Evolutionary conservation across 1,139 yeast genomes (phyloP), one percentile per base, ranked within the genome.

Genomic region (Sugiyamaella paludigena): DNA sequence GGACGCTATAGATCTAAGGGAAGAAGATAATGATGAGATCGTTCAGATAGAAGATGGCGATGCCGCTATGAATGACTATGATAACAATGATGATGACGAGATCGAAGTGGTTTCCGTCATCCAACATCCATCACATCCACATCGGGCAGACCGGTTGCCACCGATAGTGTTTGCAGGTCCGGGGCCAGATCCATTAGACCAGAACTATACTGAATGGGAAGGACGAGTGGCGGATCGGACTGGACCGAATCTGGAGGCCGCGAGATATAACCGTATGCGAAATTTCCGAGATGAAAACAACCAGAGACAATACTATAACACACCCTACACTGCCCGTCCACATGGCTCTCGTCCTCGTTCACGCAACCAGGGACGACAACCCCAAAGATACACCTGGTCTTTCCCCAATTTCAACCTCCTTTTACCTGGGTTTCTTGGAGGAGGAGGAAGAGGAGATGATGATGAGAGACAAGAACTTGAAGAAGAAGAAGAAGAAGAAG

Each of bases 61-160:
- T 9, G 32, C 9, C n/a, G n/a, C n/a, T 29, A 39, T 27, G 28
- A 30, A 19, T 7, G 42, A 33, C 7, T 27, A 16, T 4, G 37
- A 36, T 36, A 4, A 4, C 19, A 8, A 35, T 15, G 11, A 12
- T 12, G 13, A 37, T 15, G 45, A 41, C 11, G 46, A 42, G 4
- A 44, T 43, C 33, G 50, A 47, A 11, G 33, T 47, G 27, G 32
- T 47, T 10, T 38, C 47, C 1, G 47, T 37, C 1, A 39, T 32
- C 26, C 16, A 30, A n/a, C 13, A 31, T n/a, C 41, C 32, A 31
- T 31, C 12, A n/a, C 12, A 6, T 31, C 34, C 34, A n/a, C 3
- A n/a, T n/a, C 34, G 5, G 12, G 5, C 34, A 31, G 13, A n/a
- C 34, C 12, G 12, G 13, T n/a, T n/a, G 6, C 34, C 34, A 3